These are phyloP conservation scores for Curvularia lunata DNA, from an alignment of 2,329 filamentous ascomycete genomes.

Conservation along the genomic window DNA sequence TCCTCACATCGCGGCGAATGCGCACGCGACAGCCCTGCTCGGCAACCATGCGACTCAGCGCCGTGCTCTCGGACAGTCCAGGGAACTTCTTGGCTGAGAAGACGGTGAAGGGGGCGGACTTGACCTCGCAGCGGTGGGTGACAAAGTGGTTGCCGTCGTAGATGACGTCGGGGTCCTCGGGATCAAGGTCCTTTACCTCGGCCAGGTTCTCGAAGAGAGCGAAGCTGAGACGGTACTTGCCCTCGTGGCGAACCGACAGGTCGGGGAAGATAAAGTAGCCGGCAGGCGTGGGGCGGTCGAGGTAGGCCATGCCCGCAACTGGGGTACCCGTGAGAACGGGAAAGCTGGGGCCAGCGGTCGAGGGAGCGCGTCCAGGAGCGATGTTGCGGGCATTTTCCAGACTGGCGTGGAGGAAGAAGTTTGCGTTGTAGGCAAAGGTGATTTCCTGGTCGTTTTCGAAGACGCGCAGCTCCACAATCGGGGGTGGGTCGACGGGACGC, in stretches of 20 bases:
- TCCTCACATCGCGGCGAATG: constrained; percentile 90
- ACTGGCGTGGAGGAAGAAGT: constrained; percentile 94
- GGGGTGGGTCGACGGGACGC: constrained; percentile 90
- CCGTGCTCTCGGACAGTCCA: constrained; percentile 86
- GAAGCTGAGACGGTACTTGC: constrained; percentile 88
- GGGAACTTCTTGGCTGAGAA: constrained; percentile 99
- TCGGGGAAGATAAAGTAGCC: constrained; percentile 99
- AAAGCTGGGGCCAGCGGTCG: constrained; percentile 66
- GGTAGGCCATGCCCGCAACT: constrained; percentile 93
- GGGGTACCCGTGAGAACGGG: constrained; percentile 93
- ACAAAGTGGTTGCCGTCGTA: constrained; percentile 62
- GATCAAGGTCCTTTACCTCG: constrained; percentile 78
- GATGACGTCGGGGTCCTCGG: constrained; percentile 54
- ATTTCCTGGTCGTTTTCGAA: constrained; percentile 72
- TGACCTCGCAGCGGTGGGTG: constrained; percentile 87
- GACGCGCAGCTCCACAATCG: constrained; percentile 89
- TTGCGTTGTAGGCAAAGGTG: constrained; percentile 92
- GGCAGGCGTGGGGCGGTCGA: constrained; percentile 78
- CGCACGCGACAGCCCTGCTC: constrained; percentile 97
- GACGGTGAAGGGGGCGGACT: constrained; percentile 84
- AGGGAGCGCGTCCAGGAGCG: constrained; percentile 75
- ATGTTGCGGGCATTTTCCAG: constrained; percentile 85
- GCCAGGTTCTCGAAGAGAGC: constrained; percentile 94
- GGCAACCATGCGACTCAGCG: constrained; percentile 85
- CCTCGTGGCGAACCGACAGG: constrained; percentile 93